Evolutionary conservation across 257 asterid species (phyloP), one percentile per base, ranked within the genome.

Genomic region (Solanum pimpinellifolium): DNA sequence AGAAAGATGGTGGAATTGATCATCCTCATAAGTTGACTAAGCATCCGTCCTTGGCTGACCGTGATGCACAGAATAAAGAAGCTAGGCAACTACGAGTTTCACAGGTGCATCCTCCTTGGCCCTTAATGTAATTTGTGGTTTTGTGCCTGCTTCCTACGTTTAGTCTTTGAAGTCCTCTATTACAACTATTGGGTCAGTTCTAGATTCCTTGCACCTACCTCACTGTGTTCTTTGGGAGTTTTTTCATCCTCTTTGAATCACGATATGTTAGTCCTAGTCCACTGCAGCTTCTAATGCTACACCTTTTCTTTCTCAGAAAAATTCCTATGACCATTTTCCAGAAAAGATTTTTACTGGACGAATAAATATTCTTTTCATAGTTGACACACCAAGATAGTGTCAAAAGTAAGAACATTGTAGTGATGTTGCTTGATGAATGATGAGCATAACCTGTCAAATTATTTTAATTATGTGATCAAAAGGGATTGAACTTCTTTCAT

Each of bases 21-120:
- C 99, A 97, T 92, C 98, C 98, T 90, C 99, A 97, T 90, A 92
- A 90, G 68, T 93, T 97, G 88, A 95, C 95, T 33, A 96, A 92
- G 91, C 92, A 94, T 86, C 97, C 96, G 84, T 91, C 99, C 83
- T 91, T 81, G n/a, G 93, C 90, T 83, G 98, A 94, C 56, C 97
- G 93, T 41, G 94, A 95, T 92, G 99, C 96, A 27, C 99, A 97
- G 90, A 97, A 95, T 91, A 92, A 91, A 91, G 99, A 96, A 91
- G 99, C 99, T 33, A 92, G 98, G 89, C 94, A 97, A 90, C 88
- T 88, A 88, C 95, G 99, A 65, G 98, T 97, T 91, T 33, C 91
- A 86, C 98, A 96, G 99, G 99, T 96, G 88, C 70, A 44, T 74
- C 23, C 52, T 69, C 20, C 42, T 72, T 85, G 70, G n/a, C 84